These are phyloP conservation scores for Candida tropicalis DNA, from an alignment of 1,139 yeast genomes.

Conservation along the genomic window DNA sequence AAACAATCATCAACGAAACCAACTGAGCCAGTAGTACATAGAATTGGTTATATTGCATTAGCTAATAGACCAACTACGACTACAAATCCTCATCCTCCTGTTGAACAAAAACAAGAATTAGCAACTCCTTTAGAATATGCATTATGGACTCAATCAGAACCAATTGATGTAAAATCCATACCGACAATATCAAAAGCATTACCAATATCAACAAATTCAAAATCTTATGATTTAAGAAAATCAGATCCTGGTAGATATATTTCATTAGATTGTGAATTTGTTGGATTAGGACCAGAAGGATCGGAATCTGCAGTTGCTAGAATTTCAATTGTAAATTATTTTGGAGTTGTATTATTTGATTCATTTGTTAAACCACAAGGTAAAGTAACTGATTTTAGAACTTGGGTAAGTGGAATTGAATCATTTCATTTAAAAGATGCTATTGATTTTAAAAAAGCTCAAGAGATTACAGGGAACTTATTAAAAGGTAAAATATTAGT, in stretches of 20 bases:
- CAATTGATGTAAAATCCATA: conserved; percentile 22
- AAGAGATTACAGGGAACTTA: conserved; percentile 52
- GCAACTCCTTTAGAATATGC: conserved; percentile 27
- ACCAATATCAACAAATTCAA: conserved; percentile 11
- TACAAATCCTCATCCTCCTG: conserved; percentile 6
- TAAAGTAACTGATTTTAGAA: conserved; percentile 86
- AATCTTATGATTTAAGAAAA: conserved; percentile 23
- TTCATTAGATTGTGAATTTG: conserved; percentile 94
- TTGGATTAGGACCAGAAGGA: conserved; percentile 83
- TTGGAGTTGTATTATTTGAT: conserved; percentile 73
- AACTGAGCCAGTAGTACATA: conserved; percentile 1
- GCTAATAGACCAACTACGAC: conserved; percentile 1
- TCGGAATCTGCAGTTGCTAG: conserved; percentile 75
- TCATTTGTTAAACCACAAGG: conserved; percentile 74
- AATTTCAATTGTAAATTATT: conserved; percentile 82
- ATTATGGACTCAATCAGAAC: conserved; percentile 33
- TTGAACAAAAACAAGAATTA: conserved; percentile 2
- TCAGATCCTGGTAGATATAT: conserved; percentile 65
- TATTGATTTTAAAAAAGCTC: conserved; percentile 66
- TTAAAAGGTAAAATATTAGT: conserved; percentile 59
- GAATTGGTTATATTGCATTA: conserved; percentile 2
- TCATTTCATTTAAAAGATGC: conserved; percentile 72
- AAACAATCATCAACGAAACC: conserved; percentile 2
- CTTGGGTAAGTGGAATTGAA: conserved; percentile 89
- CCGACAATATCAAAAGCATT: conserved; percentile 10